Base-by-base conservation (phyloP, 129 eudicot species). In the Flaveria sonorensis region DNA sequence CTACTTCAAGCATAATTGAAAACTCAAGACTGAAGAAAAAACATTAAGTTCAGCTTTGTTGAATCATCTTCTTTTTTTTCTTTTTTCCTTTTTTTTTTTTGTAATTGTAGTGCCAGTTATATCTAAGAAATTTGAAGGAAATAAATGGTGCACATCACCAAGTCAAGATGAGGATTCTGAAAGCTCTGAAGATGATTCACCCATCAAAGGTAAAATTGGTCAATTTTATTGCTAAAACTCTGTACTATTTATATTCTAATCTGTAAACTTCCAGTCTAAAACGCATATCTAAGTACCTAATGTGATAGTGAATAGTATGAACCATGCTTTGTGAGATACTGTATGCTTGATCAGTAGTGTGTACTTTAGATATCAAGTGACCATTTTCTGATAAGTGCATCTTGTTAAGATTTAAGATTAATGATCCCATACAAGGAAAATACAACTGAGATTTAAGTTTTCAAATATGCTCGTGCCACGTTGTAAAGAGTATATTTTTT, bases 181-280 rank as follows among this genome's bases (percentile, higher is more conserved):
- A 82, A 89, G 86, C 84, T 79, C 88, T 20, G 87, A 81, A 70
- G 81, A 89, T 32, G 83, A 65, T 80, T 85, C 87, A 64, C 81
- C 87, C 61, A 70, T 67, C 66, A 77, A 85, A 85, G 88, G 96
- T 88, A 77, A 62, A 72, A 24, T 32, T 78, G 39, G 61, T 69
- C 40, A 28, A 43, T 80, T 53, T 53, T 19, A 71, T 70, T 71
- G 67, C 77, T 76, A 21, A 76, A 61, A 64, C 18, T 28, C 42
- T 62, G 52, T 51, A 39, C 56, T 77, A 28, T 55, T 52, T 18
- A n/a, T 62, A 75, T 53, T 18, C 42, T 13, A 61, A 16, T 14
- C 64, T 21, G 32, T 53, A 68, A 61, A 13, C 42, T 24, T 65
- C 50, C 36, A 36, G 36, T 55, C 20, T 32, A 32, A 16, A 62